These are phyloP conservation scores for Leccinum incarnatum DNA, from an alignment of 768 basidiomycete genomes.

Conservation along the genomic window DNA sequence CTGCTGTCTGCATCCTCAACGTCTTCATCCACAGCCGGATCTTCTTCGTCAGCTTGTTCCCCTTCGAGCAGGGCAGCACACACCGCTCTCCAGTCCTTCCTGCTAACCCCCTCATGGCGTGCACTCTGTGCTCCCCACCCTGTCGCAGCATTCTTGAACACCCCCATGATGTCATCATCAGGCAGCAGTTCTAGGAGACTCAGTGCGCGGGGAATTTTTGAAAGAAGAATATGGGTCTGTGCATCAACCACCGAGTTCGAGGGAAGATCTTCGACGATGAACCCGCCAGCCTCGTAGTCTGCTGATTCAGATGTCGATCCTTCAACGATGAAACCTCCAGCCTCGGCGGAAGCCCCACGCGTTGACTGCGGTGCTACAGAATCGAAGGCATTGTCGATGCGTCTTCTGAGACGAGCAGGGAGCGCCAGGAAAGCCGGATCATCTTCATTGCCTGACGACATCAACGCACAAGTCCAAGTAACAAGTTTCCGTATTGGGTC, in stretches of 20 bases:
- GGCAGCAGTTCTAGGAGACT: slow-evolving; percentile 60
- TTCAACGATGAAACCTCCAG: slow-evolving; percentile 37
- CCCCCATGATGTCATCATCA: slow-evolving; percentile 69
- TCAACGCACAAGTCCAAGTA: neutral
- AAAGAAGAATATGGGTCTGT: slow-evolving; percentile 45
- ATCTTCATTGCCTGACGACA: slow-evolving; percentile 15
- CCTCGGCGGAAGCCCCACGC: slow-evolving; percentile 3
- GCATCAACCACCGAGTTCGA: slow-evolving; percentile 3
- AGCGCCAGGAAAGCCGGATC: slow-evolving; percentile 41
- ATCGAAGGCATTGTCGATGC: slow-evolving; percentile 56
- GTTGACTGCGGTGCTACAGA: slow-evolving; percentile 12
- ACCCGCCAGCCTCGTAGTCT: slow-evolving; percentile 29
- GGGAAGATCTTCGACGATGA: slow-evolving; percentile 27
- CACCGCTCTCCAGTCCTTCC: slow-evolving; percentile 77
- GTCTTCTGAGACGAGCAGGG: slow-evolving; percentile 38
- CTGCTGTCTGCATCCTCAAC: slow-evolving; percentile 37
- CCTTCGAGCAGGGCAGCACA: slow-evolving; percentile 70
- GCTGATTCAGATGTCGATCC: slow-evolving; percentile 16
- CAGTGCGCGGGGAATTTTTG: slow-evolving; percentile 59
- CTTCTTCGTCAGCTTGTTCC: slow-evolving; percentile 20
- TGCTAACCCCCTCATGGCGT: slow-evolving; percentile 43
- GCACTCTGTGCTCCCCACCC: slow-evolving; percentile 54
- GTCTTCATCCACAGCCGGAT: slow-evolving; percentile 13
- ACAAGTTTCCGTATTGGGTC: slow-evolving; percentile 1
- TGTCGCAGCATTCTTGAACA: slow-evolving; percentile 72